A percentile compares a stretch with the other conserved stretches of the same genome.
Conservation (phyloP, 331 rosid species). For the Malus hybrid region DNA sequence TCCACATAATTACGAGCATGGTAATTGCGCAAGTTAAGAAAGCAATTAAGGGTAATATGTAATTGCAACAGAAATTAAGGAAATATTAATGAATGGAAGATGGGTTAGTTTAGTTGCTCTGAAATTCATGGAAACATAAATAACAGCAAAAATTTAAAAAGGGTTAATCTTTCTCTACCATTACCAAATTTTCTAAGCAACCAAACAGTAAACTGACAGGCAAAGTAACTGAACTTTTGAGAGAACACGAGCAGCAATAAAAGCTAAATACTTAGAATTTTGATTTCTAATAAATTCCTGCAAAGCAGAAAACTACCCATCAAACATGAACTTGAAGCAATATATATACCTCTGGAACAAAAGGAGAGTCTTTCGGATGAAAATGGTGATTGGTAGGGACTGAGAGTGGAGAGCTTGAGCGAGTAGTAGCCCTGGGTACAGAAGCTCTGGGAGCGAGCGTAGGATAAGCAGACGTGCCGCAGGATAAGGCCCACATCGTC, state of each 20-base stretch:
- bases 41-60: too few relatives aligned
- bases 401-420: conserved; percentile 24
- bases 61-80: neutral
- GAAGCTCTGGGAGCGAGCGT: conserved; percentile 26
- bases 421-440: conserved; percentile 16
- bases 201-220: neutral
- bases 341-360: conserved; percentile 55
- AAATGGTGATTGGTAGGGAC: conserved; percentile 9
- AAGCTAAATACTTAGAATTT: neutral
- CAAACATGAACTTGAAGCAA: neutral
- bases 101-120: neutral
- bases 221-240: neutral
- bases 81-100: neutral
- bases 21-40: neutral
- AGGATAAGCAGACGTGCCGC: conserved; percentile 39
- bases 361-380: conserved; percentile 37
- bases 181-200: neutral
- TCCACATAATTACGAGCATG: neutral
- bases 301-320: neutral
- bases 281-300: neutral
- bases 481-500: conserved; percentile 39
- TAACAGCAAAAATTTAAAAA: neutral
- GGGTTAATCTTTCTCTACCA: neutral
- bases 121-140: neutral
- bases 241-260: neutral